phyloP scores from a whole-genome alignment of 768 basidiomycete species.

The Auriscalpium microsporum region DNA sequence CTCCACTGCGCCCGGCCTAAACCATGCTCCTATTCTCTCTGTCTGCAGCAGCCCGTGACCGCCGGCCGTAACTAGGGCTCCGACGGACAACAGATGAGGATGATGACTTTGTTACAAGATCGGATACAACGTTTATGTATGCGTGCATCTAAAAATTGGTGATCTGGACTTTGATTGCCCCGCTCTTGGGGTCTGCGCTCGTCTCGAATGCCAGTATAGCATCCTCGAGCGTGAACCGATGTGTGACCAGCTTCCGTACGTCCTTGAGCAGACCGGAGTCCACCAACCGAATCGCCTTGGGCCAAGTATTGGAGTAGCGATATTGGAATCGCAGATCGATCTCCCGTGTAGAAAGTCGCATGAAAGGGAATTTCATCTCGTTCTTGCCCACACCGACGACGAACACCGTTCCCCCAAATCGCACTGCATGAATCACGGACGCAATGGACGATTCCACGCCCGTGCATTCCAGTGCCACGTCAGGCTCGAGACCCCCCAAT shows the following conservation, averaged over 20 bases:
- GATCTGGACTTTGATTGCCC: constrained; percentile 65
- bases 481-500: constrained; percentile 39
- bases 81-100: no score
- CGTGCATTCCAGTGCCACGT: constrained; percentile 52
- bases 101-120: no score
- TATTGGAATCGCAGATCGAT: constrained; percentile 64
- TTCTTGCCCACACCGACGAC: constrained; percentile 63
- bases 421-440: constrained; percentile 37
- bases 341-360: constrained; percentile 64
- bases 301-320: constrained; percentile 69
- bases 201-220: constrained; percentile 75
- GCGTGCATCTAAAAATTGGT: background rate
- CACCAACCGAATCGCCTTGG: constrained; percentile 78
- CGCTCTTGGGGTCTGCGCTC: constrained; percentile 57
- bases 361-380: constrained; percentile 59
- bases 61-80: no score
- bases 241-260: constrained; percentile 74
- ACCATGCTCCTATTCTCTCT: no score
- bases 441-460: constrained; percentile 57
- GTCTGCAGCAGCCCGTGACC: no score
- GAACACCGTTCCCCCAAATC: constrained; percentile 61
- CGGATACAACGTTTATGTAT: no score
- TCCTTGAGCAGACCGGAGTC: constrained; percentile 58
- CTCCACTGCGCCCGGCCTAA: no score
- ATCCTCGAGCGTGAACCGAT: constrained; percentile 62